These are phyloP conservation scores for Hypericum androsaemum DNA, from an alignment of 345 rosid genomes.

Conservation along the genomic window DNA sequence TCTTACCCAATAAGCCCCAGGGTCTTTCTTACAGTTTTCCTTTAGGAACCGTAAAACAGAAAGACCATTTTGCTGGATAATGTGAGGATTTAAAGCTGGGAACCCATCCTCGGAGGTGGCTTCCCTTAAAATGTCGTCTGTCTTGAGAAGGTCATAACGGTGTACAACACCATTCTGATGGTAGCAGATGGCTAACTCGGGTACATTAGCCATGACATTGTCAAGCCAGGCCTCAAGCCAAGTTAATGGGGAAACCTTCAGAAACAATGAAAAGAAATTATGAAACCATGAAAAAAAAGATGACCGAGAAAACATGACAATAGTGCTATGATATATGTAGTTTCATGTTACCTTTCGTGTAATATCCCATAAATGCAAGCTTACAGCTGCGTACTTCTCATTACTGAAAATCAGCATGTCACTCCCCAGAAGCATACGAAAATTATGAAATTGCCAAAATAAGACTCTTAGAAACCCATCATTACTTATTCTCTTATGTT, in stretches of 20 bases:
- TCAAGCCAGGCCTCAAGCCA: conserved; percentile 99
- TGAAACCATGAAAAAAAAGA: background rate
- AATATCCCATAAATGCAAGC: conserved; percentile 90
- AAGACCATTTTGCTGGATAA: conserved; percentile 92
- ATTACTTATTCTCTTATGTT: conserved; percentile 50
- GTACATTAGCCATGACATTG: conserved; percentile 96
- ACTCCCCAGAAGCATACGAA: conserved; percentile 90
- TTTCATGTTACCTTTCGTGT: conserved; percentile 51
- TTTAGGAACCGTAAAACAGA: conserved; percentile 88
- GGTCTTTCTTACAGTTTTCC: conserved; percentile 92
- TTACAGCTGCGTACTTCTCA: conserved; percentile 86
- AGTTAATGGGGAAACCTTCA: conserved; percentile 74
- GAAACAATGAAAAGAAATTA: conserved; percentile 3
- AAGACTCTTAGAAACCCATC: conserved; percentile 75
- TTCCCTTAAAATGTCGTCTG: conserved; percentile 79
- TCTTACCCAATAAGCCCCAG: conserved; percentile 92
- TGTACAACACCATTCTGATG: conserved; percentile 89
- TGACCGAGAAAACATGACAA: conserved; percentile 9
- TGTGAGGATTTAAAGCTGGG: conserved; percentile 92
- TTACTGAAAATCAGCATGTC: conserved; percentile 90
- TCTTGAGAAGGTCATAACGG: conserved; percentile 90
- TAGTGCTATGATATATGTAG: conserved; percentile 5
- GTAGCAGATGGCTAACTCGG: conserved; percentile 95
- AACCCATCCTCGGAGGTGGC: conserved; percentile 89
- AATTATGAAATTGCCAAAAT: conserved; percentile 97